Conservation (phyloP, 495 filamentous ascomycete species). For the Podospora anserina region DNA sequence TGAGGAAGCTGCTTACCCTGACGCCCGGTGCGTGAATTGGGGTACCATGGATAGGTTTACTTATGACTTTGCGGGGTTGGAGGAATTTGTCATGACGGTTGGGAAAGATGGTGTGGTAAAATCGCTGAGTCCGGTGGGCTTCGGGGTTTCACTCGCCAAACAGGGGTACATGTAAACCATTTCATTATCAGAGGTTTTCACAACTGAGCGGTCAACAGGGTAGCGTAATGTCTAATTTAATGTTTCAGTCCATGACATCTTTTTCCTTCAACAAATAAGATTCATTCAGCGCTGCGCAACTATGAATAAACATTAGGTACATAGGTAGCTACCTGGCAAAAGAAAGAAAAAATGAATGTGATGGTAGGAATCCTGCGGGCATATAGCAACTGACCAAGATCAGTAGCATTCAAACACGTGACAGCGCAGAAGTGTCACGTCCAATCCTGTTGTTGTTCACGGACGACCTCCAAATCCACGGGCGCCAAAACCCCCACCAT, state of each 20-base stretch:
- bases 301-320: background rate
- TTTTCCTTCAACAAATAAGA: too few species aligned
- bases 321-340: background rate
- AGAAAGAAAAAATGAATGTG: too few species aligned
- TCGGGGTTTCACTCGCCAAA: background rate
- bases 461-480: background rate
- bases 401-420: too few species aligned
- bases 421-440: too few species aligned
- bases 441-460: too few species aligned
- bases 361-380: too few species aligned
- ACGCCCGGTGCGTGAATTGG: conserved; percentile 7
- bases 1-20: background rate
- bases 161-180: background rate
- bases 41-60: conserved; percentile 4
- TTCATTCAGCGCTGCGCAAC: background rate
- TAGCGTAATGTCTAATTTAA: too few species aligned
- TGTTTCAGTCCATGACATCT: too few species aligned
- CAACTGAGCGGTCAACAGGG: too few species aligned
- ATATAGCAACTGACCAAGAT: too few species aligned
- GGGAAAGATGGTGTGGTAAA: background rate
- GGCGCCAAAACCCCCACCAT: background rate
- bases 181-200: too few species aligned
- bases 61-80: conserved; percentile 1
- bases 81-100: conserved; percentile 4
- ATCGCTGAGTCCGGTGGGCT: background rate